phyloP scores from a whole-genome alignment of 2,329 filamentous ascomycete genomes.

The Gliomastix tumulicola region DNA sequence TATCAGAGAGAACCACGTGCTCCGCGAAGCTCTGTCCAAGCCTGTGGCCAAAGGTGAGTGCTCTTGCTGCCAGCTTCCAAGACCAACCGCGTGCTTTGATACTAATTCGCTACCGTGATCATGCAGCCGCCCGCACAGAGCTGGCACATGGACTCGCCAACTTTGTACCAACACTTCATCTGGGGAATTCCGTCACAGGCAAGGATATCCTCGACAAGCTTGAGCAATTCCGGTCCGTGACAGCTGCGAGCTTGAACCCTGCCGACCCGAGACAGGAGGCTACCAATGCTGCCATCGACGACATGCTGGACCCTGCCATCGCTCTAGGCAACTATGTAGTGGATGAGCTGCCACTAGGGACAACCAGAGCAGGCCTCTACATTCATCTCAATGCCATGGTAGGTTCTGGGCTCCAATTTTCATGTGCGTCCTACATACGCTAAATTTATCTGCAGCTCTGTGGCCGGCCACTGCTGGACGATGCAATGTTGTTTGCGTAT shows the following conservation, averaged over 20 bases:
- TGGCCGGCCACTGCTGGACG: conserved; percentile 77
- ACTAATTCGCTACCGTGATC: background rate
- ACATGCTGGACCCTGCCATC: conserved; percentile 49
- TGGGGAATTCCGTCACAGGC: conserved; percentile 43
- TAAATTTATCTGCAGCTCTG: conserved; percentile 50
- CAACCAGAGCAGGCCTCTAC: conserved; percentile 77
- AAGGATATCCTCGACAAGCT: conserved; percentile 44
- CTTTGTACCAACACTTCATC: conserved; percentile 53
- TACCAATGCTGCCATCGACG: conserved; percentile 43
- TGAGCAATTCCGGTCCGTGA: conserved; percentile 51
- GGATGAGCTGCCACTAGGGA: conserved; percentile 61
- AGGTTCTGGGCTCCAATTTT: conserved; percentile 18
- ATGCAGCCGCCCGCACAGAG: conserved; percentile 35
- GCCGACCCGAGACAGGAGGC: conserved; percentile 43
- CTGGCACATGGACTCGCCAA: conserved; percentile 42
- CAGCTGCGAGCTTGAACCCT: conserved; percentile 47
- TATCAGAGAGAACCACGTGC: conserved; percentile 50
- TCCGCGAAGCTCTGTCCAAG: conserved; percentile 46
- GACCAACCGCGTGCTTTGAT: background rate
- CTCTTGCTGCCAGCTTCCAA: no score
- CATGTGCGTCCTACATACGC: background rate
- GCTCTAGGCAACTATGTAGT: conserved; percentile 48
- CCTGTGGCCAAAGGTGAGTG: conserved; percentile 43
- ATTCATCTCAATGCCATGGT: conserved; percentile 79
- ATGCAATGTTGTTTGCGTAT: conserved; percentile 69